Percentiles rank a stretch among this genome's conserved stretches.
Evolutionary conservation across 2,329 filamentous ascomycete species (phyloP).

Genomic region (Pseudomassariella vexata): DNA sequence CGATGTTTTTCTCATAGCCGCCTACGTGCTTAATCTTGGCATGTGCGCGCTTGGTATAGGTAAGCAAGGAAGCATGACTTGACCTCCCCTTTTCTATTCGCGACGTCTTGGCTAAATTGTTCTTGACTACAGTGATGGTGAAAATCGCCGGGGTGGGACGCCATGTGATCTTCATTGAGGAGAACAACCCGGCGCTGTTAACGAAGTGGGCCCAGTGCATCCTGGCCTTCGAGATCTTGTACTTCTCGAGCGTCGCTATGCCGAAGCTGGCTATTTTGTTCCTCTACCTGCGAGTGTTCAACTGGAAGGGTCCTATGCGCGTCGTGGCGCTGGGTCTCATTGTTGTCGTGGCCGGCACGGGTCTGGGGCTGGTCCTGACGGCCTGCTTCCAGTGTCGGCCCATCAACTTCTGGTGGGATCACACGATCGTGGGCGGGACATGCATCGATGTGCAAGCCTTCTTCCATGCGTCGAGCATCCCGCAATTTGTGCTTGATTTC

Average conservation of each 20-base stretch:
- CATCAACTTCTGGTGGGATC: conserved; percentile 14
- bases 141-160: conserved; percentile 18
- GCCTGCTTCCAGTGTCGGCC: conserved; percentile 18
- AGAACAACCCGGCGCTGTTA: conserved; percentile 10
- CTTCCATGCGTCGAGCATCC: conserved; percentile 18
- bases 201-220: conserved; percentile 17
- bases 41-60: conserved; percentile 15
- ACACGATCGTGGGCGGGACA: conserved; percentile 4
- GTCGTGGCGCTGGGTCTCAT: conserved; percentile 12
- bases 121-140: conserved; percentile 13
- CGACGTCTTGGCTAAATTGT: conserved; percentile 1
- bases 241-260: conserved; percentile 20
- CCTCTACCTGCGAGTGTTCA: conserved; percentile 24
- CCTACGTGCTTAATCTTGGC: conserved; percentile 15
- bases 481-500: conserved; percentile 18
- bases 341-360: conserved; percentile 12
- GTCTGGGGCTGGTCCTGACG: conserved; percentile 15
- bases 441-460: conserved; percentile 19
- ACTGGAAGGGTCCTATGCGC: conserved; percentile 17
- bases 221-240: conserved; percentile 21
- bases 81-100: neutral
- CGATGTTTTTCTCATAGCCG: conserved; percentile 11
- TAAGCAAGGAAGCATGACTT: conserved; percentile 1
- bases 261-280: conserved; percentile 23
- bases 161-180: conserved; percentile 13